Conservation (phyloP, 2,329 filamentous ascomycete genomes). For the Ophiostoma quercus region DNA sequence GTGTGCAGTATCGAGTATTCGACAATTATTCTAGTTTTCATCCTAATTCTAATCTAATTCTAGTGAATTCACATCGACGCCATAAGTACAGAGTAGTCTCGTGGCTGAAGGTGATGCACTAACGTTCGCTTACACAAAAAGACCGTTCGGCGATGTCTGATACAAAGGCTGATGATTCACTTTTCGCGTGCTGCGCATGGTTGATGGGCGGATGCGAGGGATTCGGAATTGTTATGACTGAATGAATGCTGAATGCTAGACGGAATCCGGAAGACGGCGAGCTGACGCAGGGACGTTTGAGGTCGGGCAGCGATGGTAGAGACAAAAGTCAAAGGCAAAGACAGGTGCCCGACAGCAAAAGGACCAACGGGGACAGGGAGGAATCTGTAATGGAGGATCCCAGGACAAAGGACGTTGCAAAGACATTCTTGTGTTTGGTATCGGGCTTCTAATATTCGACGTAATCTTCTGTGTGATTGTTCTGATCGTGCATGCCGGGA, state of each 20-base stretch:
- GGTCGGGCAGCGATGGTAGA: not conserved
- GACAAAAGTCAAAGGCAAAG: not conserved
- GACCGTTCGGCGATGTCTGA: constrained; percentile 9
- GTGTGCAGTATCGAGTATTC: too few relatives aligned
- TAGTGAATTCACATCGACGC: not conserved
- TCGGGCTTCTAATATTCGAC: not conserved
- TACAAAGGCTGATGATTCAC: not conserved
- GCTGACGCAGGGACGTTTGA: not conserved
- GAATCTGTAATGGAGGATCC: not conserved
- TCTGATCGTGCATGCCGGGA: constrained; percentile 1
- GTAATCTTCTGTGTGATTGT: not conserved
- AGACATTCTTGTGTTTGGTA: not conserved
- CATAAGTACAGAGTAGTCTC: not conserved
- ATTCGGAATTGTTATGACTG: too few relatives aligned
- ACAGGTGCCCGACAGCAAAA: not conserved
- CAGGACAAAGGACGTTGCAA: not conserved
- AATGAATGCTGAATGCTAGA: not conserved
- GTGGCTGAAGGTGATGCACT: not conserved
- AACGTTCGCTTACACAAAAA: constrained; percentile 7
- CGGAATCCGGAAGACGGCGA: constrained; percentile 10
- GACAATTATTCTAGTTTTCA: too few relatives aligned
- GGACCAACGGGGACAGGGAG: not conserved
- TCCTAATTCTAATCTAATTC: not conserved
- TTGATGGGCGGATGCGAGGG: too few relatives aligned
- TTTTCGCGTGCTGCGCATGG: not conserved